Evolutionary conservation across 371 early-diverging fungal species (phyloP), one percentile per base, ranked within the genome.

Genomic region (Circinella minor): DNA sequence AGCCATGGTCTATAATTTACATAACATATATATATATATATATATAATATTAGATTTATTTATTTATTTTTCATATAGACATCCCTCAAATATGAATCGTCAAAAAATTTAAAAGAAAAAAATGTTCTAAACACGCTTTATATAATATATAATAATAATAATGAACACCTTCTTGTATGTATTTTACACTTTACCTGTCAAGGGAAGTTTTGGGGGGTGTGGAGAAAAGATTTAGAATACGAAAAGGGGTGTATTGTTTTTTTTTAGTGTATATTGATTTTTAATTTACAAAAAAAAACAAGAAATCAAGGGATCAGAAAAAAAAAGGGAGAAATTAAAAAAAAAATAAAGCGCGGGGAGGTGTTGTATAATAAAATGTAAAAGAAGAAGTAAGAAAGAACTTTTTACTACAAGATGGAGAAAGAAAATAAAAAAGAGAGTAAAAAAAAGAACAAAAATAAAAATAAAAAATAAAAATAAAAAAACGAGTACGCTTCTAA

Each of bases 1-100:
- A 67, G 76, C 76, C 76, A 75, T 75, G 51, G 51, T 51, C 51
- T 51, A n/a, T 13, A 1, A 27, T 27, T 27, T 27, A 0, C 51
- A 51, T 15, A 3, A 6, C 6, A 9, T 43, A 43, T 1, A 43
- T 27, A 15, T 67, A 17, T 57, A 66, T n/a, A 43, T 36, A 34
- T 15, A 36, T 34, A 64, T 49, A 36, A 18, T 17, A 6, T 9
- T 34, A 61, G 37, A 15, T n/a, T 15, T 36, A 34, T 15, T 37
- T 37, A 36, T 15, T 18, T 37, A 61, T 39, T 54, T 18, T 8
- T 15, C 54, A 43, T 43, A 43, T 43, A 43, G 6, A 43, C 54
- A 54, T 54, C 54, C 54, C 54, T 54, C 36, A 37, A 61, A n/a
- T 15, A 37, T 37, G 18, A 37, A 37, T 36, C 18, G 61, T 61